A percentile compares a stretch with the other conserved stretches of the same genome.
phyloP scores from a whole-genome alignment of 2,329 filamentous ascomycete species.

The Aspergillus piperis region DNA sequence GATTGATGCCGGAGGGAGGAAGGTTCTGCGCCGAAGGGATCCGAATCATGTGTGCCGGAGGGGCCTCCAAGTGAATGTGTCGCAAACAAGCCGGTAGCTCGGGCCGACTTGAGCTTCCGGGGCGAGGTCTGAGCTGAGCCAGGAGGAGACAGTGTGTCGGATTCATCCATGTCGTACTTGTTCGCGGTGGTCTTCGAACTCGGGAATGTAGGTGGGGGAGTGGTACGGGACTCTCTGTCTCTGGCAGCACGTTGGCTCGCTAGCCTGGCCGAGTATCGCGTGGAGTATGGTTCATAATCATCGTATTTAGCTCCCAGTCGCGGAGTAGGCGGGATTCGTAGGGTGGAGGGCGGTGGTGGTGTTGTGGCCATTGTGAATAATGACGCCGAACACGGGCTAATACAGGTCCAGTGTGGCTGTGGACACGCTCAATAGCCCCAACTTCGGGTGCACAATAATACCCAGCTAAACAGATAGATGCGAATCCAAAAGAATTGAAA shows the following conservation, averaged over 20 bases:
- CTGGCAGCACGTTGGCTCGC: conserved; percentile 36
- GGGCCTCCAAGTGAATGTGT: conserved; percentile 24
- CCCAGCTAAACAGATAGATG: neutral
- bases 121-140: conserved; percentile 30
- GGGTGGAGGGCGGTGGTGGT: conserved; percentile 43
- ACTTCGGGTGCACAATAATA: neutral
- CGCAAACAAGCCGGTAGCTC: conserved; percentile 12
- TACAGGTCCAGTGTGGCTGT: neutral
- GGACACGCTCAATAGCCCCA: neutral
- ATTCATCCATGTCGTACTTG: conserved; percentile 26
- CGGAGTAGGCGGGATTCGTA: conserved; percentile 48
- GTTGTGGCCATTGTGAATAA: conserved; percentile 45
- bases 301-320: conserved; percentile 50
- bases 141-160: conserved; percentile 32
- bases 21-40: conserved; percentile 28
- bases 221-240: conserved; percentile 28
- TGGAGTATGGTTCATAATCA: conserved; percentile 42
- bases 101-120: conserved; percentile 28
- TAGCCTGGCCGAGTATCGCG: conserved; percentile 44
- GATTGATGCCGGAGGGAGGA: conserved; percentile 25
- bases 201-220: conserved; percentile 34
- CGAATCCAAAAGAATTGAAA: conserved; percentile 9
- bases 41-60: conserved; percentile 20
- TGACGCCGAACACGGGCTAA: neutral
- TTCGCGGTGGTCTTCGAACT: conserved; percentile 21